Base-by-base conservation (phyloP, 2,329 filamentous ascomycete species). In the Tolypocladium pustulatum region DNA sequence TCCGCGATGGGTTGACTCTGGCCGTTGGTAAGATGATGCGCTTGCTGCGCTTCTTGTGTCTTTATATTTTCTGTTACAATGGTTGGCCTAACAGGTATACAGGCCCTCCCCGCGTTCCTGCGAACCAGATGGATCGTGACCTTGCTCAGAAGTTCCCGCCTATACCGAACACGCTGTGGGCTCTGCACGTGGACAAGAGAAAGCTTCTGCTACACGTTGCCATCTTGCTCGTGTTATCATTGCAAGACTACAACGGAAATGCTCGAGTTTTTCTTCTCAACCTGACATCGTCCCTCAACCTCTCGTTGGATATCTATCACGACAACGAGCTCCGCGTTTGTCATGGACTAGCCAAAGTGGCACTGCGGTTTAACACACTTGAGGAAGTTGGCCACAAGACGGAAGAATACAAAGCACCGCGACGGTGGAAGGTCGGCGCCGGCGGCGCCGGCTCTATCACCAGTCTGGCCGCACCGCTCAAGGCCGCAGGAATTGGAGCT, bases 261-360 rank as follows among this genome's bases (percentile, higher is more conserved):
- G 89, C 89, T 3, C 83, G 90, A 15, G 78, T 89, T 2, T 75
- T 94, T 25, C 78, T 96, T 57, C 75, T 91, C 20, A 80, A 88
- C 63, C 70, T 93, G 46, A 79, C 88, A 1, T 87, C 86, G 1
- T 90, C 88, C 8, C 75, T 96, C 12, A 79, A 84, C n/a, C 74
- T 96, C 32, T 81, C 87, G 0, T 72, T 86, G 30, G 79, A 80
- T 38, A 73, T 85, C 4, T 77, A 94, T 13, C 81, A 85, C 40
- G 80, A 86, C 52, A 85, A 92, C 58, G 91, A 97, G 70, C 79
- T 83, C 51, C 86, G 89, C 60, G 80, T 96, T 17, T 89, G 90
- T 0, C 81, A 84, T 57, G 88, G 85, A 0, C 76, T 97, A 0
- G 81, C 94, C 0, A 83, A 88, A 64, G 85, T 89, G 40, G 89